Percentiles rank a stretch among this genome's conserved stretches.
Evolutionary conservation across 139 green algal species (phyloP).

Genomic region (Coelastrella sp.): DNA sequence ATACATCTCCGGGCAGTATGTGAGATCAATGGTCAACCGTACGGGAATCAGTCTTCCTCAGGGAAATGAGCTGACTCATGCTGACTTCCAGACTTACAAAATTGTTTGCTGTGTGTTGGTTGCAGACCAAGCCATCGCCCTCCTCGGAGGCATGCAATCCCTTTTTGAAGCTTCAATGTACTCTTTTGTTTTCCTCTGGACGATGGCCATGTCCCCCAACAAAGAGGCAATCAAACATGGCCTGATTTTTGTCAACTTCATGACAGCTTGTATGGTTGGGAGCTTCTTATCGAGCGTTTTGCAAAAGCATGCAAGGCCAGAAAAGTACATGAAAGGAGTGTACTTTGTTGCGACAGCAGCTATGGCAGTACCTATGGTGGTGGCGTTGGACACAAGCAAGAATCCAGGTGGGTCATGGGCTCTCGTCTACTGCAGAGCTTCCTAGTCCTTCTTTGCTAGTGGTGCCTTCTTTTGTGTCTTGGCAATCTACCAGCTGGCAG

Average conservation of each 20-base stretch:
- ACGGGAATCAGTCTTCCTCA: too few relatives aligned
- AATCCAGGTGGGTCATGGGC: conserved; percentile 13
- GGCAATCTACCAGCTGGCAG: too few relatives aligned
- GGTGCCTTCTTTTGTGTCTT: too few relatives aligned
- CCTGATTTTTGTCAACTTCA: conserved; percentile 97
- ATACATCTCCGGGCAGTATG: too few relatives aligned
- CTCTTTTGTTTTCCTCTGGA: conserved; percentile 99
- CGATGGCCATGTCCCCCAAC: conserved; percentile 87
- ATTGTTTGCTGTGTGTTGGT: background rate
- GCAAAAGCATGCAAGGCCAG: conserved; percentile 45
- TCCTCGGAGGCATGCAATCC: conserved; percentile 93
- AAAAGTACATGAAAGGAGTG: conserved; percentile 78
- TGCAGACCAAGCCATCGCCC: conserved; percentile 70
- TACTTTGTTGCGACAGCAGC: conserved; percentile 42
- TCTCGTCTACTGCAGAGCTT: too few relatives aligned
- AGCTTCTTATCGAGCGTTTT: conserved; percentile 68
- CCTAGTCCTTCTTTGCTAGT: too few relatives aligned
- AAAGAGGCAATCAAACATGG: conserved; percentile 94
- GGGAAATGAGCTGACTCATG: too few relatives aligned
- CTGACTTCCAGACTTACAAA: background rate
- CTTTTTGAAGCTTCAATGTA: conserved; percentile 98
- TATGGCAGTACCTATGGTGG: conserved; percentile 62
- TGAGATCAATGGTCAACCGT: too few relatives aligned
- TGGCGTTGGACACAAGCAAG: conserved; percentile 37
- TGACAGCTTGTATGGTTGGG: conserved; percentile 94